phyloP scores from a whole-genome alignment of 345 rosid species.

The Eucalyptus cloeziana region DNA sequence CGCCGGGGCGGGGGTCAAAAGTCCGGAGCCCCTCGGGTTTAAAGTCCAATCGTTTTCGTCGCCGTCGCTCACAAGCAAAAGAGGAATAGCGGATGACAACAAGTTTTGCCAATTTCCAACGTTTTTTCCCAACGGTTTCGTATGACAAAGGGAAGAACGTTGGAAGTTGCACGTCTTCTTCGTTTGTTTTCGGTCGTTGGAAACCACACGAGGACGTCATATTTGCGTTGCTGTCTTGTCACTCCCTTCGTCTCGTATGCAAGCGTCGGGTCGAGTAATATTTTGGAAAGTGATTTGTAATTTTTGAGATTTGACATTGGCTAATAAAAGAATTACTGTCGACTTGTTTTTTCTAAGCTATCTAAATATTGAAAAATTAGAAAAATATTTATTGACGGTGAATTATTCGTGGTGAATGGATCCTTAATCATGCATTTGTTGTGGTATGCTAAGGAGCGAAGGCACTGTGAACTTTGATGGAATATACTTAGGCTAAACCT shows the following conservation, averaged over 20 bases:
- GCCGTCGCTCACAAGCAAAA: not conserved
- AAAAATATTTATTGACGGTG: not conserved
- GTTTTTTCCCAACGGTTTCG: not conserved
- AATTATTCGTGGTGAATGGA: accelerated
- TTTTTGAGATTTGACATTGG: not conserved
- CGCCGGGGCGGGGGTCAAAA: not conserved
- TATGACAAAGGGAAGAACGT: not conserved
- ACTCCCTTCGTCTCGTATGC: not conserved
- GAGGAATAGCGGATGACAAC: not conserved
- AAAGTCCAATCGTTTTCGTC: not conserved
- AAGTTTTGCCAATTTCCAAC: not conserved
- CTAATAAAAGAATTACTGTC: not conserved
- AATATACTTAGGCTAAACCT: not conserved
- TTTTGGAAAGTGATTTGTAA: not conserved
- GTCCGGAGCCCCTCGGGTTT: not conserved
- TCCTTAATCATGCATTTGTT: not conserved
- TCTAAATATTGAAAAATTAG: not conserved
- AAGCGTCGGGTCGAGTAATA: not conserved
- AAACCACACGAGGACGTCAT: not conserved
- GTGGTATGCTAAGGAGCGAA: not conserved
- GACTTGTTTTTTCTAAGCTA: not conserved
- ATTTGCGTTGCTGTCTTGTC: not conserved
- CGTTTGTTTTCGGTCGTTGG: not conserved
- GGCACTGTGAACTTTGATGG: not conserved
- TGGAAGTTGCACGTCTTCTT: not conserved